Evolutionary conservation across 768 basidiomycete species (phyloP), one percentile per base, ranked within the genome.

Genomic region (Cyclocybe aegerita): DNA sequence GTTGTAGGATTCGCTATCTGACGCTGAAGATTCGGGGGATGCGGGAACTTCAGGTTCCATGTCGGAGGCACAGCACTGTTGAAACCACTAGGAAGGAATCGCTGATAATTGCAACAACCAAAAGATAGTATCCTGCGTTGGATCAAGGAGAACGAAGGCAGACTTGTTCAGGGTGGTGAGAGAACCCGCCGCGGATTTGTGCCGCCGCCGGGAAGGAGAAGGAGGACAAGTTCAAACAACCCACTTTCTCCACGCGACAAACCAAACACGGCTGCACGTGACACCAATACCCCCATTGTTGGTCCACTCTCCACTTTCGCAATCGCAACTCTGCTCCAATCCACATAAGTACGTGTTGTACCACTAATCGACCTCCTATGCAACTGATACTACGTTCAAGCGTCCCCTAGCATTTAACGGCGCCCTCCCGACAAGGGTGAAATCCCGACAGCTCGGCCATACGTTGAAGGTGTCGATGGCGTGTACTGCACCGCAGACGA

Each of bases 1-100:
- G 53, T 77, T 70, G 59, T 65, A 74, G 23, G 61, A 66, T 59
- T 80, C 76, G 49, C 59, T 67, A 60, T 74, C 72, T n/a, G 70
- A 70, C 23, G 64, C 51, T 31, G 68, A 62, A 42, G 64, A 51
- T 7, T 61, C 47, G 44, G 71, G 63, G 34, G 62, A 59, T 36
- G 57, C 14, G 15, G 53, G 45, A 39, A 50, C 23, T 12, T 55
- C 39, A 48, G 50, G 46, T 49, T 64, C 59, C 56, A 60, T 55
- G 60, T 53, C 36, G 23, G 49, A 48, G 42, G 38, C 7, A 17
- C 17, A 7, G 38, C 17, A 39, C 7, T 17, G 38, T 12, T 14
- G 42, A 30, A 17, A 17, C 42, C 30, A 30, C 15, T 17, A 10
- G 32, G 37, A 23, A 47, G 34, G 23, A 9, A 4, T 35, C 16